These are phyloP conservation scores for Sutorius australiensis DNA, from an alignment of 768 basidiomycete genomes.

Conservation along the genomic window DNA sequence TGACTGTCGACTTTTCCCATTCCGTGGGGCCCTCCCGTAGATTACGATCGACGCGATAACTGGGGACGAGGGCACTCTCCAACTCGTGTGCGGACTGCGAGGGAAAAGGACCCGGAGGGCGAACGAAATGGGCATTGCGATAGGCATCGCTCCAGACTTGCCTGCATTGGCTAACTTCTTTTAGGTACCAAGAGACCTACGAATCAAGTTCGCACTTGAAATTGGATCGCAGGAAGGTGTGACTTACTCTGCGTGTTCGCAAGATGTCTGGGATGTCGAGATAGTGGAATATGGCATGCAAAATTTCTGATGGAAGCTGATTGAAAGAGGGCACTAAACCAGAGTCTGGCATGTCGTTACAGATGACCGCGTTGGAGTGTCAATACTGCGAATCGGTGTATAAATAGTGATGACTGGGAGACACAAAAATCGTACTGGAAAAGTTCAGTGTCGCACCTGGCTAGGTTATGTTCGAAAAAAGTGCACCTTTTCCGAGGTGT, in stretches of 20 bases:
- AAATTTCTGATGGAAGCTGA: constrained; percentile 11
- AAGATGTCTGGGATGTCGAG: constrained; percentile 18
- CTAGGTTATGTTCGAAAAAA: no score
- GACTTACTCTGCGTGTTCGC: constrained; percentile 16
- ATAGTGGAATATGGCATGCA: constrained; percentile 9
- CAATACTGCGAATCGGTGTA: no score
- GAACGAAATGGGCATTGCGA: constrained; percentile 9
- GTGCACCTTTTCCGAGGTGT: no score
- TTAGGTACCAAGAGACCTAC: constrained; percentile 13
- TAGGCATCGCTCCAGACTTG: constrained; percentile 18
- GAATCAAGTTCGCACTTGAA: neutral
- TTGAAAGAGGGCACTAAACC: neutral
- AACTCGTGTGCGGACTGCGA: constrained; percentile 13
- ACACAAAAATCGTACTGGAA: no score
- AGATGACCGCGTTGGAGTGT: neutral
- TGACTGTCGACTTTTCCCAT: neutral
- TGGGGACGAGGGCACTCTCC: constrained; percentile 11
- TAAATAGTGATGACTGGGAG: neutral
- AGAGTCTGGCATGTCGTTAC: neutral
- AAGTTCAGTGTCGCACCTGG: no score
- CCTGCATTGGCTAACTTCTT: constrained; percentile 3
- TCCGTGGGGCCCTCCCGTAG: neutral
- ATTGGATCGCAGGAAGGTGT: neutral
- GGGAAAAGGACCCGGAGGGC: constrained; percentile 17
- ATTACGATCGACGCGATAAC: constrained; percentile 9